Evolutionary conservation across 2,329 filamentous ascomycete species (phyloP), one percentile per base, ranked within the genome.

Genomic region (Coniochaeta ligniaria): DNA sequence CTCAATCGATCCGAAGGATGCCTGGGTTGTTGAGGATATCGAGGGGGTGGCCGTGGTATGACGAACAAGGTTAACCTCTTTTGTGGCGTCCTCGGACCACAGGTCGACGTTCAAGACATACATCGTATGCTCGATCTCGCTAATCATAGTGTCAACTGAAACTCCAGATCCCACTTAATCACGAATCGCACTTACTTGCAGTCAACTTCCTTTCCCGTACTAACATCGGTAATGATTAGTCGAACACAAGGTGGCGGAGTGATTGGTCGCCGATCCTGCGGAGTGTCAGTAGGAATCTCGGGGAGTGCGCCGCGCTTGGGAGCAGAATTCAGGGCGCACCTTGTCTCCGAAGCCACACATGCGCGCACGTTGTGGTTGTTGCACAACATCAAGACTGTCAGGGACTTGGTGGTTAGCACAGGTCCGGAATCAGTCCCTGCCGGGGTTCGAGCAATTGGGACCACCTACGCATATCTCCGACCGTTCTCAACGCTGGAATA

Each of bases 311-410:
- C 17, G 6, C 16, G 55, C 62, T 12, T 62, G 61, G n/a, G 14
- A 56, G 35, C 38, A 59, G 52, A 59, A 59, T 31, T 54, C 38
- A 59, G 61, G 60, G 68, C 78, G 60, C 76, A 95, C 91, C 83
- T 98, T 99, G 79, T 99, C 95, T 64, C 95, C 95, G 77, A 98
- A 99, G 8, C 95, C 95, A 78, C 95, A 99, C 95, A 98, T 98
- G 63, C 95, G 90, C 66, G 95, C 95, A 68, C 95, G 87, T 68
- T 91, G 83, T 58, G 95, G 95, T 74, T 98, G 92, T 77, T 99
- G 95, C 66, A 91, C 87, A 62, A 97, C 91, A 66, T 88, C 80
- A 58, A 96, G 82, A 63, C 87, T 89, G 65, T 63, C 57, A 59
- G 59, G 52, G 43, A 38, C 17, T 24, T 38, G 26, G 22, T 11